Evolutionary conservation across 768 basidiomycete genomes (phyloP), one percentile per base, ranked within the genome.

Genomic region (Omphalotus guepiniiformis): DNA sequence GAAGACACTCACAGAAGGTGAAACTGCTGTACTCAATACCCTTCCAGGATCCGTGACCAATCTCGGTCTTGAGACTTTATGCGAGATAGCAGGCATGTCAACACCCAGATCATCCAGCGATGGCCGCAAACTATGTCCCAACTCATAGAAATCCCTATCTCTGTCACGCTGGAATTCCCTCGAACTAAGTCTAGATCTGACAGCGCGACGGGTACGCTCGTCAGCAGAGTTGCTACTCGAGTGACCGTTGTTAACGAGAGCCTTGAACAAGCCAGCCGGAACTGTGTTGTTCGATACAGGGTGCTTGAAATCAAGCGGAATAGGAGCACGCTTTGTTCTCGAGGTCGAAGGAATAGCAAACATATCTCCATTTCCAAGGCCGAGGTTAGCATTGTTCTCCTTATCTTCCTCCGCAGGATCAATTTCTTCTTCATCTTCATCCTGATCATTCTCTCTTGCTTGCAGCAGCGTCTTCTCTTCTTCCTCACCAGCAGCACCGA

Each of bases 231-330:
- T 57, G 47, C 53, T 56, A 8, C 29, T 56, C 12, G 44, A 46
- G 28, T 46, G 32, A 15, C 65, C 68, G 35, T 58, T 62, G 42
- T 67, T 76, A 22, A 76, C 81, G 41, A 89, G 71, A 9, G 87
- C 85, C 67, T 91, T 91, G 76, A 93, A 93, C 47, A 92, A 58
- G 2, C 88, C 88, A 27, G 90, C 90, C 16, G 90, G 90, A 7
- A 91, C 83, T 5, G 86, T 92, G 56, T 88, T 89, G 27, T 71
- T 80, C 13, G 76, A 75, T 11, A 73, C 63, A 15, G 80, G 74
- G 49, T 80, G 80, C 58, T 72, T 80, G 70, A 90, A 93, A 62
- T 91, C 88, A 40, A 80, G 60, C 12, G 87, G 88, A 48, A 89
- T 82, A 8, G 87, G 89, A 5, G 87, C 79, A 36, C 85, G 83